These are phyloP conservation scores for Saccharomyces hybrid DNA, from an alignment of 1,139 yeast species.

Conservation along the genomic window DNA sequence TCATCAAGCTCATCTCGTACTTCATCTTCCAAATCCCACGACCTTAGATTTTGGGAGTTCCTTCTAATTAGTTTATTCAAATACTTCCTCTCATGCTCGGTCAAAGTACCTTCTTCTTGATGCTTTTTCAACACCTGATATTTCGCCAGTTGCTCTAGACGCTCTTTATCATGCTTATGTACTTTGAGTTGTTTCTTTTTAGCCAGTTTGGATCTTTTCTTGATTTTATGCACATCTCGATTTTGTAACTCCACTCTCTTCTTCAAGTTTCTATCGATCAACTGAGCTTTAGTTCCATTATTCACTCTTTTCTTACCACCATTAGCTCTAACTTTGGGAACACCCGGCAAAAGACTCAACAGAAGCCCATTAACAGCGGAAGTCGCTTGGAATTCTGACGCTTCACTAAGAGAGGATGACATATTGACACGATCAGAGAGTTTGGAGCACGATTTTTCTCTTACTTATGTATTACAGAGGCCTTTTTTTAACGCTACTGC, in stretches of 20 bases:
- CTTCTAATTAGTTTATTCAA: conserved; percentile 43
- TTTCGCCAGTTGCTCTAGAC: conserved; percentile 45
- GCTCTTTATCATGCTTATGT: conserved; percentile 34
- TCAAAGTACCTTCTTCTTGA: conserved; percentile 33
- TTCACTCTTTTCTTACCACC: conserved; percentile 5
- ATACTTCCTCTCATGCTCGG: conserved; percentile 42
- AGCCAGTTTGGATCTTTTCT: conserved; percentile 16
- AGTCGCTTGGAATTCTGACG: conserved; percentile 24
- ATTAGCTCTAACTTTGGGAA: conserved; percentile 12
- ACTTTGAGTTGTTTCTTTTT: conserved; percentile 20
- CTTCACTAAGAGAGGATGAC: not conserved
- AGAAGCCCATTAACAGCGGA: conserved; percentile 24
- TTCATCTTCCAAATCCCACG: conserved; percentile 42
- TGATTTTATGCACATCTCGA: conserved; percentile 33
- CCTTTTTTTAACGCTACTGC: not conserved
- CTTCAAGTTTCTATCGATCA: conserved; percentile 34
- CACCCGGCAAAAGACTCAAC: conserved; percentile 25
- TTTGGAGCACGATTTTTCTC: not conserved
- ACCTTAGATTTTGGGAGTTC: conserved; percentile 42
- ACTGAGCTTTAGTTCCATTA: conserved; percentile 34
- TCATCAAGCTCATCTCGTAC: conserved; percentile 41
- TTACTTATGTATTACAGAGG: not conserved
- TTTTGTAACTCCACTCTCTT: conserved; percentile 33
- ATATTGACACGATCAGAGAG: not conserved
- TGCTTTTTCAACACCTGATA: conserved; percentile 44